Percentiles rank a stretch among this genome's conserved stretches.
Conservation (phyloP, 352 stramenopile genomes). For the Chrysophaeum taylorii region DNA sequence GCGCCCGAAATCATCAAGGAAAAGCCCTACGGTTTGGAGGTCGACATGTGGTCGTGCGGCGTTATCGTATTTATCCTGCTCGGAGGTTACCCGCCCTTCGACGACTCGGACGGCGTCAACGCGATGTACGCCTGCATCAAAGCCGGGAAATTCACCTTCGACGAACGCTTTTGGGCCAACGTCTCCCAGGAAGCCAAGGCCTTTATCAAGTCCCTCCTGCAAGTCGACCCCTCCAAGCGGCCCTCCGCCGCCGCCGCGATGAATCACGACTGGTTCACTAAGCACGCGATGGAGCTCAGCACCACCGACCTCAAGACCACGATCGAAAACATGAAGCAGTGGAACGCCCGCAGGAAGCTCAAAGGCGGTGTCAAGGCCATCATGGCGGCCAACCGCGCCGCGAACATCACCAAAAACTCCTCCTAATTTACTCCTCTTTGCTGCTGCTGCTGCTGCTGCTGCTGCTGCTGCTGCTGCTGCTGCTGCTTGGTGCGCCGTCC, state of each 20-base stretch:
- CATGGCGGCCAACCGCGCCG: constrained; percentile 19
- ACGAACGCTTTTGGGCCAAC: constrained; percentile 71
- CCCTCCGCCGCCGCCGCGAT: constrained; percentile 32
- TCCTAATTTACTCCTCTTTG: too few relatives aligned
- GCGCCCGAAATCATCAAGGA: constrained; percentile 85
- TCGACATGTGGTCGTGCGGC: constrained; percentile 84
- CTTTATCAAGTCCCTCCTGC: constrained; percentile 51
- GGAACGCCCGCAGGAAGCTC: constrained; percentile 47
- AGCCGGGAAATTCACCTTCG: constrained; percentile 60
- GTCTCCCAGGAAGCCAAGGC: constrained; percentile 77
- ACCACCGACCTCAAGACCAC: constrained; percentile 37
- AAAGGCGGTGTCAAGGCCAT: constrained; percentile 46
- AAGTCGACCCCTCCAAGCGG: constrained; percentile 11
- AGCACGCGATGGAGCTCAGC: constrained; percentile 29
- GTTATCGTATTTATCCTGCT: constrained; percentile 88
- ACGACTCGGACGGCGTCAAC: constrained; percentile 83
- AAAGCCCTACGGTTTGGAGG: constrained; percentile 70
- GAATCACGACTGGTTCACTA: constrained; percentile 44
- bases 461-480: too few relatives aligned
- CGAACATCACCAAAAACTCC: too few relatives aligned
- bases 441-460: too few relatives aligned
- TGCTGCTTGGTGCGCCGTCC: too few relatives aligned
- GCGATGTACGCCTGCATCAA: constrained; percentile 69
- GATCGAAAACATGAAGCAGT: constrained; percentile 49
- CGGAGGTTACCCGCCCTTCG: constrained; percentile 59